phyloP scores from a whole-genome alignment of 768 basidiomycete species.

The Tricholoma sp. region DNA sequence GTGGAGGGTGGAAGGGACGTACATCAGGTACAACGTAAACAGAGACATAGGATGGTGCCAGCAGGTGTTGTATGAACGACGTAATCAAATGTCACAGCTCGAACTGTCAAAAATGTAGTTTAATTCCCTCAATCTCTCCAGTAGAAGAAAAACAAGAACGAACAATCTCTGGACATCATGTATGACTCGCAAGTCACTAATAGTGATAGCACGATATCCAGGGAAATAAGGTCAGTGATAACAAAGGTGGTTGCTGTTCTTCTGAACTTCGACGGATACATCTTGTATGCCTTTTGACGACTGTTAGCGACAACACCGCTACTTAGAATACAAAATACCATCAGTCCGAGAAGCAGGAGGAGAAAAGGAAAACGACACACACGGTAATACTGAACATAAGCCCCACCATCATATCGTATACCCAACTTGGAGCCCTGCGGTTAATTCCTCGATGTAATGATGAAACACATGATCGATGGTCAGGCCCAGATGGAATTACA shows the following conservation, averaged over 20 bases:
- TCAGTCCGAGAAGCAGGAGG: too few relatives aligned
- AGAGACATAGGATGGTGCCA: conserved; percentile 37
- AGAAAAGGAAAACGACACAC: conserved; percentile 31
- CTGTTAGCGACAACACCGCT: conserved; percentile 76
- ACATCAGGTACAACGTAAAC: too few relatives aligned
- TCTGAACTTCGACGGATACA: conserved; percentile 33
- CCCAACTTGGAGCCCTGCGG: conserved; percentile 85
- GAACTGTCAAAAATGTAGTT: conserved; percentile 41
- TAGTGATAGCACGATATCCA: conserved; percentile 82
- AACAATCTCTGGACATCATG: conserved; percentile 76
- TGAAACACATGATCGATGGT: conserved; percentile 84
- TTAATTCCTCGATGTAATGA: conserved; percentile 84
- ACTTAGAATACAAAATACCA: conserved; percentile 34
- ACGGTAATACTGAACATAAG: conserved; percentile 80
- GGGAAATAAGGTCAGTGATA: conserved; percentile 76
- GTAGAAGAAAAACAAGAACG: conserved; percentile 49
- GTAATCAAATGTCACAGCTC: conserved; percentile 99
- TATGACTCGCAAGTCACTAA: conserved; percentile 89
- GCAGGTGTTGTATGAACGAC: conserved; percentile 86
- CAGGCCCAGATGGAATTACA: conserved; percentile 85
- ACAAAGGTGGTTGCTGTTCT: conserved; percentile 42
- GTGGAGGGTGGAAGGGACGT: too few relatives aligned
- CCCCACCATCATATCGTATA: conserved; percentile 85
- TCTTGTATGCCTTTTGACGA: conserved; percentile 63
- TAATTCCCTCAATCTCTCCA: too few relatives aligned